Evolutionary conservation across 345 rosid genomes (phyloP).

Genomic region (Camelina sativa): DNA sequence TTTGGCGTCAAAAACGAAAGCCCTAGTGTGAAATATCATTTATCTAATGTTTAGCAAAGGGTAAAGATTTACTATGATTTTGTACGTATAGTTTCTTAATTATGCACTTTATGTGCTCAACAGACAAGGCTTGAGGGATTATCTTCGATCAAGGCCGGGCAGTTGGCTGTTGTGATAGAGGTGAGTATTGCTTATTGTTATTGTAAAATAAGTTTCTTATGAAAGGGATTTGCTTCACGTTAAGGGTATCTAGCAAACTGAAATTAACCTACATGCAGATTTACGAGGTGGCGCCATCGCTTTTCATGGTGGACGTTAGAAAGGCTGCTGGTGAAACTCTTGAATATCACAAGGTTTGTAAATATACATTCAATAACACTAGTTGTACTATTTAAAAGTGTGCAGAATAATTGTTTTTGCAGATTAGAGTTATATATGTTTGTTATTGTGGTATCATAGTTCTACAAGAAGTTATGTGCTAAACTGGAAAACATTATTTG

Average conservation of each 20-base stretch:
- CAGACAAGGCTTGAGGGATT: conserved; percentile 80
- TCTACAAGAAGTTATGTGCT: conserved; percentile 76
- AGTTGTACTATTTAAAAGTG: background rate
- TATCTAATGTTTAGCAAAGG: background rate
- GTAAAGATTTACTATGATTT: conserved; percentile 12
- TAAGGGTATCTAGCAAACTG: background rate
- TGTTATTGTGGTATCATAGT: conserved; percentile 51
- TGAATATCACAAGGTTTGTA: conserved; percentile 82
- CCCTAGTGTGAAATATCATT: background rate
- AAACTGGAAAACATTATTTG: conserved; percentile 78
- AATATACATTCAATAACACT: background rate
- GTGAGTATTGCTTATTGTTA: conserved; percentile 41
- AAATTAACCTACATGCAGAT: conserved; percentile 49
- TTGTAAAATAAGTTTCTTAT: conserved; percentile 1
- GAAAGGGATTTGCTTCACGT: conserved; percentile 5
- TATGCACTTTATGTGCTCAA: background rate
- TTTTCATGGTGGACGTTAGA: conserved; percentile 89
- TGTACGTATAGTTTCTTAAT: background rate
- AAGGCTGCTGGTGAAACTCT: conserved; percentile 93
- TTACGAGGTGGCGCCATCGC: conserved; percentile 88
- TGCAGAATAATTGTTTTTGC: background rate
- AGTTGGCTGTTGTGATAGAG: conserved; percentile 81
- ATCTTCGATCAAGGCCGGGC: conserved; percentile 60
- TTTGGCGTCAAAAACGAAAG: background rate
- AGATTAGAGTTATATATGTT: conserved; percentile 3